These are phyloP conservation scores for Aspergillus brasiliensis DNA, from an alignment of 2,329 filamentous ascomycete genomes.

Conservation along the genomic window DNA sequence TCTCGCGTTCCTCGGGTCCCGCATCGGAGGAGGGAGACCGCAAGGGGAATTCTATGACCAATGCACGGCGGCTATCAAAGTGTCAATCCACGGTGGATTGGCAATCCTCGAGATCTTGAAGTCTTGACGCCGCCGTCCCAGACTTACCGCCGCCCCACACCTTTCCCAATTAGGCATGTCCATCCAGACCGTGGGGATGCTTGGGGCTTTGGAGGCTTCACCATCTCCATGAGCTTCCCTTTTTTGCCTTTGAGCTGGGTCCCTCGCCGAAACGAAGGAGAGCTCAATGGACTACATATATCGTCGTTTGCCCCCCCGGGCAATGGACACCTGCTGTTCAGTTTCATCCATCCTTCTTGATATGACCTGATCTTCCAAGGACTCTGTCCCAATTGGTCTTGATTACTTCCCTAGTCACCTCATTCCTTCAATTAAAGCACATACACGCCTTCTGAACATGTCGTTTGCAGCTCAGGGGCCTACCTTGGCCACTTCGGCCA, in stretches of 20 bases:
- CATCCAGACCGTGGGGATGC: conserved; percentile 22
- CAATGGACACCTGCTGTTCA: not conserved
- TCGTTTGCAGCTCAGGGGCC: conserved; percentile 17
- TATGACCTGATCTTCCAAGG: not conserved
- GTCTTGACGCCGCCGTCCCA: not conserved
- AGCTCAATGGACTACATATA: not conserved
- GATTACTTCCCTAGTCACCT: not conserved
- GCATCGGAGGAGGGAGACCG: not conserved
- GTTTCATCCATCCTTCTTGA: not conserved
- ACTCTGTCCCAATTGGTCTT: not conserved
- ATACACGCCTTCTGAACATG: conserved; percentile 6
- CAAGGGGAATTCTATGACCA: not conserved
- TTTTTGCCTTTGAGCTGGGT: not conserved
- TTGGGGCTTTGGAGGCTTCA: not conserved
- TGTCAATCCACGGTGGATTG: not conserved
- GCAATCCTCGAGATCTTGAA: not conserved
- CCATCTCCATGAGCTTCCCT: not conserved
- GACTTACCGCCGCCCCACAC: conserved; percentile 2
- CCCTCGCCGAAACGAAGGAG: not conserved
- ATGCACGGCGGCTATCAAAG: not conserved
- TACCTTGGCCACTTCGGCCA: conserved; percentile 20
- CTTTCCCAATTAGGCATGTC: conserved; percentile 31
- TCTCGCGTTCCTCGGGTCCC: conserved; percentile 6
- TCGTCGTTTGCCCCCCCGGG: not conserved
- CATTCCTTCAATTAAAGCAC: not conserved